Conservation (phyloP, 495 filamentous ascomycete species). For the Tuber calosporum region DNA sequence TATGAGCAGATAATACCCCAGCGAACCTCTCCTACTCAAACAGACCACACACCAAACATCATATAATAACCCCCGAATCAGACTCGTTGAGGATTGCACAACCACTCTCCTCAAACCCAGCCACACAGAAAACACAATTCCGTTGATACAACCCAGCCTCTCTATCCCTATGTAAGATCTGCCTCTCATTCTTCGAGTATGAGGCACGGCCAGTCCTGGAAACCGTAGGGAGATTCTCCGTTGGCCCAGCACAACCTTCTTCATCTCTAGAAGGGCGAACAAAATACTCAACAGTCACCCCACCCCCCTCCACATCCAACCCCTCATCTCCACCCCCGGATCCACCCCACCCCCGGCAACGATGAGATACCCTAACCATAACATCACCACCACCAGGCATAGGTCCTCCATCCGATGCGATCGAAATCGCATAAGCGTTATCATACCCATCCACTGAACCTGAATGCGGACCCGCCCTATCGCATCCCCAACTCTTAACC, state of each 20-base stretch:
- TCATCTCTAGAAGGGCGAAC: background rate
- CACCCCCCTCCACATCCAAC: too few relatives aligned
- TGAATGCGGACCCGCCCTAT: background rate
- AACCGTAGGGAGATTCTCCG: background rate
- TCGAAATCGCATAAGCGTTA: too few relatives aligned
- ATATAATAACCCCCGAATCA: background rate
- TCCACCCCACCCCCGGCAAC: too few relatives aligned
- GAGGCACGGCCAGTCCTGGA: background rate
- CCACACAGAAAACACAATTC: background rate
- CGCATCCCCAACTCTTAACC: background rate
- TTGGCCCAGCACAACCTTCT: background rate
- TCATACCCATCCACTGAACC: too few relatives aligned
- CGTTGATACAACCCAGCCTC: background rate
- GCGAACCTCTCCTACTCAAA: too few relatives aligned
- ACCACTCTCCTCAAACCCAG: background rate
- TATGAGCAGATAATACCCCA: background rate
- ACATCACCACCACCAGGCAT: too few relatives aligned
- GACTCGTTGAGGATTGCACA: background rate
- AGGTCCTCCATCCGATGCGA: too few relatives aligned
- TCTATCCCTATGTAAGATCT: background rate
- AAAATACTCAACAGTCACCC: background rate
- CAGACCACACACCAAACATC: background rate
- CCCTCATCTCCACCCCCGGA: background rate
- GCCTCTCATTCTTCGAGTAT: background rate
- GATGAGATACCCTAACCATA: too few relatives aligned